A percentile compares a stretch with the other conserved stretches of the same genome.
These are phyloP conservation scores for Melampsora americana DNA, from an alignment of 1,284 basidiomycete species.

Conservation along the genomic window DNA sequence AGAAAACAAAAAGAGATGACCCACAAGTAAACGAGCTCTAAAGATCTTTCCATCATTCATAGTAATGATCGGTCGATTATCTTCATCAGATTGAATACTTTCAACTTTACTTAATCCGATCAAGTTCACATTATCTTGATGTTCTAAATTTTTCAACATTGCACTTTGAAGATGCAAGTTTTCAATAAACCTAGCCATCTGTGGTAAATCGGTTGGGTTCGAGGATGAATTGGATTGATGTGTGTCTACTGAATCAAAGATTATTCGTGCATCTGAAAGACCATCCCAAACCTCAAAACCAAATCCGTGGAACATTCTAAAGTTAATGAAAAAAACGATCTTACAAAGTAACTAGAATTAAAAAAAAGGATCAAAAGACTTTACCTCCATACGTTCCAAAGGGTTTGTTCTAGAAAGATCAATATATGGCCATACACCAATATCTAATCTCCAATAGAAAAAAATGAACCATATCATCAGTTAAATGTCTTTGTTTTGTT, in stretches of 20 bases:
- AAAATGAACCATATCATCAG: neutral
- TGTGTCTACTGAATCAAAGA: constrained; percentile 63
- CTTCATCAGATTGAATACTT: constrained; percentile 47
- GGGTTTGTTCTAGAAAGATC: constrained; percentile 67
- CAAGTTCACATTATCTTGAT: constrained; percentile 53
- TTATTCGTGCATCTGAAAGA: constrained; percentile 71
- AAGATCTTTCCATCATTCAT: constrained; percentile 65
- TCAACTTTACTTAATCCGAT: constrained; percentile 49
- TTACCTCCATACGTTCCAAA: constrained; percentile 81
- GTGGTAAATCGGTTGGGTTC: constrained; percentile 52
- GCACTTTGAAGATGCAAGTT: constrained; percentile 85
- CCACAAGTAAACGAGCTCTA: constrained; percentile 69
- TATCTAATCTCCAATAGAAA: too few relatives aligned
- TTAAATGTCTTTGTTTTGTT: neutral
- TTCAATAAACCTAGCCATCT: constrained; percentile 78
- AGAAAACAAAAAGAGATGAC: constrained; percentile 47
- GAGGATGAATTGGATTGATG: constrained; percentile 56
- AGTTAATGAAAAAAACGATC: neutral
- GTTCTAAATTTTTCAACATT: constrained; percentile 61
- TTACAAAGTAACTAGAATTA: neutral
- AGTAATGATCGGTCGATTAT: constrained; percentile 68
- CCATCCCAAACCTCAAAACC: constrained; percentile 72
- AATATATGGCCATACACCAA: constrained; percentile 78
- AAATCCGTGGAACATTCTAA: neutral
- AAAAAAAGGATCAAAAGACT: constrained; percentile 43